phyloP scores from a whole-genome alignment of 1,139 yeast genomes.

The Taiozyma onychis region DNA sequence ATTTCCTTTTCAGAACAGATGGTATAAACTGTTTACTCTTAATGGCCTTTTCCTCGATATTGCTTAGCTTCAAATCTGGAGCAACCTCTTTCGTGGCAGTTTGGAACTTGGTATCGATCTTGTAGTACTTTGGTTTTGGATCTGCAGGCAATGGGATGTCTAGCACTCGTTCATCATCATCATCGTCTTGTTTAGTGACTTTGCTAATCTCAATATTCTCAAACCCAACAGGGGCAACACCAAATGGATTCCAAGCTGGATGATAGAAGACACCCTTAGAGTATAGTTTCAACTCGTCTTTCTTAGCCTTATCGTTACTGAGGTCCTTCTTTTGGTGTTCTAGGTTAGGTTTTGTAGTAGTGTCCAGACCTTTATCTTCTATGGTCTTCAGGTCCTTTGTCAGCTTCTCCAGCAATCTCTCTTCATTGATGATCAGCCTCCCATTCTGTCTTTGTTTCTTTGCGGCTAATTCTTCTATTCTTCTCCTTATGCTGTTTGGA shows the following conservation, averaged over 20 bases:
- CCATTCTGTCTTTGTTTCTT: conserved; percentile 14
- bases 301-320: conserved; percentile 1
- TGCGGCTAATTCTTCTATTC: conserved; percentile 13
- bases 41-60: neutral
- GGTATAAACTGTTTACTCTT: neutral
- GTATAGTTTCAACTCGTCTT: conserved; percentile 20
- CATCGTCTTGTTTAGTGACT: neutral
- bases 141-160: conserved; percentile 23
- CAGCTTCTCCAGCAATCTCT: conserved; percentile 17
- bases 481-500: conserved; percentile 12
- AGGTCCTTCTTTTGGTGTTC: conserved; percentile 2
- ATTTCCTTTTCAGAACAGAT: neutral
- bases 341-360: neutral
- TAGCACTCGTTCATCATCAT: conserved; percentile 2
- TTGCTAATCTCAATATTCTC: conserved; percentile 17
- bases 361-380: conserved; percentile 5
- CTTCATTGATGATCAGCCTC: conserved; percentile 13
- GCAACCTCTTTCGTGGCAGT: neutral
- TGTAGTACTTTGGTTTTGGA: conserved; percentile 28
- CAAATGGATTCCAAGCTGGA: conserved; percentile 38
- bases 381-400: conserved; percentile 20
- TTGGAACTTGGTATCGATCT: conserved; percentile 8
- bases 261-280: conserved; percentile 34
- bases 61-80: neutral
- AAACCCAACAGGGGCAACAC: conserved; percentile 28